Percentiles rank a stretch among this genome's conserved stretches.
These are phyloP conservation scores for Platanthera zijinensis DNA, from an alignment of 106 monocot genomes.

Conservation along the genomic window DNA sequence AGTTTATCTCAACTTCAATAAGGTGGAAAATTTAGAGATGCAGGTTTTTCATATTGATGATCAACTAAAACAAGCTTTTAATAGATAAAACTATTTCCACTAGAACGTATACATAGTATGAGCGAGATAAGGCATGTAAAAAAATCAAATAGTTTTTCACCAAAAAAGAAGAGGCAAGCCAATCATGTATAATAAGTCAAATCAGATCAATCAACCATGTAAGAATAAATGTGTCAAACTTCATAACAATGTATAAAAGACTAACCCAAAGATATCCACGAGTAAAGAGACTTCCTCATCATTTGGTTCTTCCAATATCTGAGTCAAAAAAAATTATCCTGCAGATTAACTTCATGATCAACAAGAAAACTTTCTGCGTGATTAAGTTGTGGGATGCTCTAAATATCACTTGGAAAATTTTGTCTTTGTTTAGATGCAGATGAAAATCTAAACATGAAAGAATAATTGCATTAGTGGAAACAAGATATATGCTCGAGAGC, in stretches of 20 bases:
- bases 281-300: constrained; percentile 49
- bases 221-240: background rate
- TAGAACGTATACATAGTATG: background rate
- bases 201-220: background rate
- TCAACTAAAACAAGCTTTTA: background rate
- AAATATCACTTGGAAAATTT: background rate
- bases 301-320: constrained; percentile 57
- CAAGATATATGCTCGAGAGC: too few species aligned
- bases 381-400: background rate
- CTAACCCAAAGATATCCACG: constrained; percentile 55
- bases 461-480: too few species aligned
- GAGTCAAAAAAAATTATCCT: constrained; percentile 44
- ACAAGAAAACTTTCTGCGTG: constrained; percentile 20
- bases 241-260: constrained; percentile 8
- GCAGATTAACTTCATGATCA: constrained; percentile 44
- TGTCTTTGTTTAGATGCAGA: too few species aligned
- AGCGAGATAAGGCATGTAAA: background rate
- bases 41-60: background rate
- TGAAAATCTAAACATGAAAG: too few species aligned
- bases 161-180: constrained; percentile 1
- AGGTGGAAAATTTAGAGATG: background rate
- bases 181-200: background rate
- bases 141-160: background rate
- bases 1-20: background rate
- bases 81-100: background rate